phyloP scores from a whole-genome alignment of 2,329 filamentous ascomycete genomes.

The Sclerotinia nivalis region DNA sequence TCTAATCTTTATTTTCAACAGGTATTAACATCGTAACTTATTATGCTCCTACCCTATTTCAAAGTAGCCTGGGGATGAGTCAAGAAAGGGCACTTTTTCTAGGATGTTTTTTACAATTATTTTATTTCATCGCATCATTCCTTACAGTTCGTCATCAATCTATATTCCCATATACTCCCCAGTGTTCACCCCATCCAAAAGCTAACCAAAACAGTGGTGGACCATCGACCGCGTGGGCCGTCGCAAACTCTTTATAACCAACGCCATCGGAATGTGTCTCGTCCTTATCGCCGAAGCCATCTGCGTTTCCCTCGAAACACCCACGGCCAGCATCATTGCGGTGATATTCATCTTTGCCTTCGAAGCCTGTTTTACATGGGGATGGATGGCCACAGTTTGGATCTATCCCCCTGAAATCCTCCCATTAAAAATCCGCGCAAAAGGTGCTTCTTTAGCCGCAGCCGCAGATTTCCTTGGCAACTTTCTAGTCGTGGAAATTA shows the following conservation, averaged over 20 bases:
- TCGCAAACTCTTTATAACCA: neutral
- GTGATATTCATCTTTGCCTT: neutral
- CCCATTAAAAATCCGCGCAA: neutral
- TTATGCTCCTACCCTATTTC: neutral
- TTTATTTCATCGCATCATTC: neutral
- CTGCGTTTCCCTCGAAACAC: neutral
- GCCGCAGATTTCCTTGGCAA: neutral
- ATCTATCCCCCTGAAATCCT: neutral
- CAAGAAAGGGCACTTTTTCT: neutral
- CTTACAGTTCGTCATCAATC: neutral
- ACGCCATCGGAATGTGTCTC: neutral
- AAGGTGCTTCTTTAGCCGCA: neutral
- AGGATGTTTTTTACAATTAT: neutral
- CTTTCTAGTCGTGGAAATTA: neutral
- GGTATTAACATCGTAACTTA: neutral
- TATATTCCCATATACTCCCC: too few relatives aligned
- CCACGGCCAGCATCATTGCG: neutral
- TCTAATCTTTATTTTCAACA: neutral
- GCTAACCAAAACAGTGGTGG: slow-evolving; percentile 41
- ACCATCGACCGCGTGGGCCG: slow-evolving; percentile 20
- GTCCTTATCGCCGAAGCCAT: neutral
- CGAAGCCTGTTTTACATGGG: neutral
- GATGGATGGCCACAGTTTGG: neutral
- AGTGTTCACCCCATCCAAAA: slow-evolving; percentile 36
- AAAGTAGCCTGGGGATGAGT: neutral